Base-by-base conservation (phyloP, 2,329 filamentous ascomycete genomes). In the Microcyclospora pomicola region DNA sequence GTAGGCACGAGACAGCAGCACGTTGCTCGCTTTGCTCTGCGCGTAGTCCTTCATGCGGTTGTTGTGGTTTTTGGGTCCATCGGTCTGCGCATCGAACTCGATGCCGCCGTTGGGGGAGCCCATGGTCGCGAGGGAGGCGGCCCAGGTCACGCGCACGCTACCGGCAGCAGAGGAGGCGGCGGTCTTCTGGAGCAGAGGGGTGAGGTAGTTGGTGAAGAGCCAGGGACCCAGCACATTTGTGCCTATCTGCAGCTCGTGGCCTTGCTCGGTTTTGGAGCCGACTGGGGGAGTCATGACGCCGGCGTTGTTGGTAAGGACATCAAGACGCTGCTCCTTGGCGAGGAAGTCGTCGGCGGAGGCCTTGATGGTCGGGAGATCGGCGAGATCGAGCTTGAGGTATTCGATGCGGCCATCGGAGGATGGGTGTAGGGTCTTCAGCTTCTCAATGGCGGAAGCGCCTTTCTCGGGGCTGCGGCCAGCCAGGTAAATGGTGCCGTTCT, bases 401-500 rank as follows among this genome's bases (percentile, higher is more conserved):
- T 58, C 58, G 9, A 72, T 44, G 0, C 48, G 51, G 28, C 67
- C 67, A 2, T 52, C 55, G 2, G 56, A 66, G 27, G 49, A 44
- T 1, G 65, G 60, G 27, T 49, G 34, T 2, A 51, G 44, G 16
- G 53, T 38, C 39, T 62, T 56, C 45, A 75, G 66, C 5, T 53
- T 42, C 4, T 56, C 50, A 33, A 76, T 68, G 30, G 69, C 68
- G 1, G 51, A 42, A 2, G 54, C 51, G 10, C 60, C 68, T 43
- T 69, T 69, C n/a, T 60, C 52, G 27, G 59, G 48, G 3, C 55
- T 65, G 24, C 72, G 68, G 2, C 65, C 64, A 4, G 70, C 70
- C 16, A 73, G 52, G 52, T 74, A 76, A n/a, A 77, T 66, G 1
- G 59, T 72, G 28, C 61, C 71, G 38, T 72, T 69, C 28, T 62